Conservation (phyloP, 1,139 yeast genomes). For the Candida gigantensis region DNA sequence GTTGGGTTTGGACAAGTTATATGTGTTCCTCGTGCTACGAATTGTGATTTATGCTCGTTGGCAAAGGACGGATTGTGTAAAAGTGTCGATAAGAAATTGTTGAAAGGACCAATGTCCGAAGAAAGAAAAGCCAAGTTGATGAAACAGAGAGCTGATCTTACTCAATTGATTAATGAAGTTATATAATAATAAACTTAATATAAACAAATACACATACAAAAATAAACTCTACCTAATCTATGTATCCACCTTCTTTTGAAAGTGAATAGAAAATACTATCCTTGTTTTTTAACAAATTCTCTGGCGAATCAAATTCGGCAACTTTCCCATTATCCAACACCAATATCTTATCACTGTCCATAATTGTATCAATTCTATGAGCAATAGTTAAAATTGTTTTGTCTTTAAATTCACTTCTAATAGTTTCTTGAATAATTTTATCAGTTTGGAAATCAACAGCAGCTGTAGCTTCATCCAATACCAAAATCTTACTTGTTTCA, state of each 20-base stretch:
- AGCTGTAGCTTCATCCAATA: constrained; percentile 85
- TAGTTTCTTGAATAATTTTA: constrained; percentile 71
- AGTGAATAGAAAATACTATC: constrained; percentile 31
- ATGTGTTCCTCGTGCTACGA: constrained; percentile 70
- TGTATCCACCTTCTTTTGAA: constrained; percentile 31
- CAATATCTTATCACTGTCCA: constrained; percentile 74
- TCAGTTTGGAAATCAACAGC: constrained; percentile 85
- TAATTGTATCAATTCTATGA: constrained; percentile 77
- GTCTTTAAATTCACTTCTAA: constrained; percentile 60
- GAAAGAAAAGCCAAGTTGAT: constrained; percentile 33
- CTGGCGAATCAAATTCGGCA: constrained; percentile 63
- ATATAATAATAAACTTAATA: constrained; percentile 2
- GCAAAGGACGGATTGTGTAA: constrained; percentile 54
- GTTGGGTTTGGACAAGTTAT: constrained; percentile 95
- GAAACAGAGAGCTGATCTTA: constrained; percentile 34
- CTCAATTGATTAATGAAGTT: constrained; percentile 2
- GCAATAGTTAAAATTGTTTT: constrained; percentile 81
- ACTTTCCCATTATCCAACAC: constrained; percentile 71
- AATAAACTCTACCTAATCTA: constrained; percentile 6
- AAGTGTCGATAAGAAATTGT: constrained; percentile 46
- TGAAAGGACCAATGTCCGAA: constrained; percentile 31
- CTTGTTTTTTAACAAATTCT: constrained; percentile 25
- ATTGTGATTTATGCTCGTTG: constrained; percentile 75
- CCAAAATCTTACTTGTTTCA: constrained; percentile 58
- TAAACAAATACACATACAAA: background rate